Conservation (phyloP, 2,329 filamentous ascomycete species). For the Bipolaris victoriae region DNA sequence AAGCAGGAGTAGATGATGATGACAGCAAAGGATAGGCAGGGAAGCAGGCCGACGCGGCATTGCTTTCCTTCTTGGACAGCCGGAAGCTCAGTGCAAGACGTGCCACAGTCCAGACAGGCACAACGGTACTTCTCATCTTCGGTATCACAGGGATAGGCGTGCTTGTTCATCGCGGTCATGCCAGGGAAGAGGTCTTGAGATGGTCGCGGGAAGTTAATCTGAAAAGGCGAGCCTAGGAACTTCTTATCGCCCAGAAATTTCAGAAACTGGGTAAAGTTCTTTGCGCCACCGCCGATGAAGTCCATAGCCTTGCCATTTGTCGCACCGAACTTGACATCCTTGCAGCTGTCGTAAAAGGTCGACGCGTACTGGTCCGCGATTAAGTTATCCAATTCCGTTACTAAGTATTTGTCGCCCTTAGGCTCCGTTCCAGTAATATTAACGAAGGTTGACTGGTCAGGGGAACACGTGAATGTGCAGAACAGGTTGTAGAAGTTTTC, state of each 20-base stretch:
- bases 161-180: conserved; percentile 76
- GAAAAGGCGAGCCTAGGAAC: conserved; percentile 89
- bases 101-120: conserved; percentile 90
- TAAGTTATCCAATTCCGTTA: conserved; percentile 89
- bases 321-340: conserved; percentile 97
- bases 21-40: conserved; percentile 91
- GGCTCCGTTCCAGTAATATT: conserved; percentile 80
- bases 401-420: conserved; percentile 68
- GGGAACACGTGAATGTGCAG: conserved; percentile 97
- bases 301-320: conserved; percentile 94
- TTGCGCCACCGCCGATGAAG: conserved; percentile 92
- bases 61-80: conserved; percentile 71
- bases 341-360: conserved; percentile 96
- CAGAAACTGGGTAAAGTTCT: conserved; percentile 84
- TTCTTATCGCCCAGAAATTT: conserved; percentile 95
- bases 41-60: conserved; percentile 85
- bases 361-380: conserved; percentile 82
- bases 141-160: conserved; percentile 86
- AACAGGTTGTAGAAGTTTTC: conserved; percentile 99
- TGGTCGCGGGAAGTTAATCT: conserved; percentile 86
- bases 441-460: conserved; percentile 92
- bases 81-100: conserved; percentile 81
- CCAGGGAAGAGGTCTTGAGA: conserved; percentile 64
- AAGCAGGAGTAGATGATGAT: conserved; percentile 84
- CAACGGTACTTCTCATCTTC: conserved; percentile 85